Evolutionary conservation across 106 monocot genomes (phyloP), one percentile per base, ranked within the genome.

Genomic region (Allium cepa): DNA sequence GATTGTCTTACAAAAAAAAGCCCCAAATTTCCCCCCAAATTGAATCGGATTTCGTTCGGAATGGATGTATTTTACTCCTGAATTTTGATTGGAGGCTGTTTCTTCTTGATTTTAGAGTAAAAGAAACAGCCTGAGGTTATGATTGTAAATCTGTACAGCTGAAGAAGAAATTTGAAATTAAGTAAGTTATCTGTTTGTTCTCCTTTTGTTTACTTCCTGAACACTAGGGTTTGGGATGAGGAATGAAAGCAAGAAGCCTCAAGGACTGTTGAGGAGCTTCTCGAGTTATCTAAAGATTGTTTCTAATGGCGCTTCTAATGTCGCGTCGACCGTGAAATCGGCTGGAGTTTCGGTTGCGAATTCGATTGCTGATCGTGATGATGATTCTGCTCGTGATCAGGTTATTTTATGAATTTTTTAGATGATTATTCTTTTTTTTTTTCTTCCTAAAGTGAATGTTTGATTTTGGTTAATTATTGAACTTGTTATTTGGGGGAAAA

Each of bases 321-420:
- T 75, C 53, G 68, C 75, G n/a, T 75, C 75, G 11, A 62, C 75
- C 8, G 75, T 75, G 51, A 68, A 53, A 47, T 69, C 68, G 9
- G 75, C 75, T 9, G 75, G 75, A 53, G 75, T 58, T 4, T 75
- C 75, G 16, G 75, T 75, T 7, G 75, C 75, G 16, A 68, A 67
- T 14, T 62, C 68, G 45, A 69, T 75, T 16, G 75, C 69, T 47
- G 75, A 75, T 49, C 60, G 75, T 11, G 68, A 75, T 26, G 75
- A 75, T 45, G 75, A 75, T 13, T 50, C 75, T 58, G 62, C 48
- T 27, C 75, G 75, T 1, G 75, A 75, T 46, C 75, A 75, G 75
- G 75, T 75, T 62, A 16, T 71, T 5, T 36, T 36, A 36, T 36
- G 36, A 36, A 36, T 36, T 5, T 36, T 36, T 36, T 5, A 36